These are phyloP conservation scores for Diplodia scrobiculata DNA, from an alignment of 2,329 filamentous ascomycete species.

Conservation along the genomic window DNA sequence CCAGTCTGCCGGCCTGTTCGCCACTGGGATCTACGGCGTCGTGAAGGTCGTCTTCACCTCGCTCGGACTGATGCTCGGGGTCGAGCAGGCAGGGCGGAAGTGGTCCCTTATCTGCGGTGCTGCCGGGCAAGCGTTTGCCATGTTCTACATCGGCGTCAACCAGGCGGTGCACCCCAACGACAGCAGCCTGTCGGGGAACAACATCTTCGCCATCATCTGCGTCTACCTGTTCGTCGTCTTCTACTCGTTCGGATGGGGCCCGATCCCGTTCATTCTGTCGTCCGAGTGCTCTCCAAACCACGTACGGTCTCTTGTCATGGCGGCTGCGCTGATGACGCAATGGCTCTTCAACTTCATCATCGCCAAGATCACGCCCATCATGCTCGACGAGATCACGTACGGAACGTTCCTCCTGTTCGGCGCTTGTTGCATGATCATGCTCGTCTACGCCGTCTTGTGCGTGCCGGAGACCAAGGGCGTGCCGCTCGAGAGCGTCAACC, in stretches of 20 bases:
- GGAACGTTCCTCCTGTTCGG: conserved; percentile 51
- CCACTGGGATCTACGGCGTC: conserved; percentile 52
- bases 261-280: conserved; percentile 50
- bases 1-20: conserved; percentile 47
- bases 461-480: conserved; percentile 51
- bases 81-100: conserved; percentile 51
- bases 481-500: conserved; percentile 47
- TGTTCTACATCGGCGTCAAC: conserved; percentile 47
- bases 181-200: conserved; percentile 39
- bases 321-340: conserved; percentile 50
- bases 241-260: conserved; percentile 52
- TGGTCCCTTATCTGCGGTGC: conserved; percentile 50
- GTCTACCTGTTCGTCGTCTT: conserved; percentile 55
- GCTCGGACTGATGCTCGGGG: conserved; percentile 50
- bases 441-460: conserved; percentile 47
- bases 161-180: conserved; percentile 42
- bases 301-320: conserved; percentile 49
- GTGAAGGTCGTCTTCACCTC: conserved; percentile 51
- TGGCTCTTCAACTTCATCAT: conserved; percentile 49
- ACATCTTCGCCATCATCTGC: conserved; percentile 55
- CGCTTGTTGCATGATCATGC: conserved; percentile 47
- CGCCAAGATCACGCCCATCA: conserved; percentile 47
- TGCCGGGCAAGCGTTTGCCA: conserved; percentile 49
- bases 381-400: conserved; percentile 49
- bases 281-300: conserved; percentile 48